These are phyloP conservation scores for Sordariomycetes sp. DNA, from an alignment of 2,329 filamentous ascomycete species.

Conservation along the genomic window DNA sequence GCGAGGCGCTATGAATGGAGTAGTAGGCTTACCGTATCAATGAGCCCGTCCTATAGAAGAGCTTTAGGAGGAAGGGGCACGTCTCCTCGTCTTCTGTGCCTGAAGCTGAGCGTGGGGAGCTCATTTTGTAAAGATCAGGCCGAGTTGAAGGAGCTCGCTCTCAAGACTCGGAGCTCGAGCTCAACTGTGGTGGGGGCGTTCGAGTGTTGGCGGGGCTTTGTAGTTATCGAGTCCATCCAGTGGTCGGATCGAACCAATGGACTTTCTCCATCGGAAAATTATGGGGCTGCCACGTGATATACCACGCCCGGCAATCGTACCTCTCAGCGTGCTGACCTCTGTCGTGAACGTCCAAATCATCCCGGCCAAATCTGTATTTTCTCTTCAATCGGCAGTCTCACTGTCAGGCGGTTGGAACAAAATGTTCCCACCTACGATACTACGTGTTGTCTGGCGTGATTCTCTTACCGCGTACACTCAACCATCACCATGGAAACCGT, in stretches of 20 bases:
- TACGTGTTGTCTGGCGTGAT: not conserved
- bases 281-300: not conserved
- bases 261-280: not conserved
- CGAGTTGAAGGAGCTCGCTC: not conserved
- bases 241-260: not conserved
- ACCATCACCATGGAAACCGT: too few species aligned
- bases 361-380: too few species aligned
- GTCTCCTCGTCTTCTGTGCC: not conserved
- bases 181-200: not conserved
- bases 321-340: too few species aligned
- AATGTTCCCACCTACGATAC: not conserved
- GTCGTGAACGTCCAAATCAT: too few species aligned
- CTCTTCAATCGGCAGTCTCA: not conserved
- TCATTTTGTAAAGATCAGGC: not conserved
- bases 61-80: constrained; percentile 73
- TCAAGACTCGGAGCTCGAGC: not conserved
- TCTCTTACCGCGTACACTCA: not conserved
- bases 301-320: not conserved
- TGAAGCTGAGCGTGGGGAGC: not conserved
- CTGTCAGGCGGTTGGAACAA: not conserved
- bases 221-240: not conserved
- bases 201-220: not conserved
- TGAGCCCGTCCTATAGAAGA: constrained; percentile 67
- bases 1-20: not conserved
- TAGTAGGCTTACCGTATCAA: constrained; percentile 52